Base-by-base conservation (phyloP, 306 rosid species). In the Vachellia collinsii region DNA sequence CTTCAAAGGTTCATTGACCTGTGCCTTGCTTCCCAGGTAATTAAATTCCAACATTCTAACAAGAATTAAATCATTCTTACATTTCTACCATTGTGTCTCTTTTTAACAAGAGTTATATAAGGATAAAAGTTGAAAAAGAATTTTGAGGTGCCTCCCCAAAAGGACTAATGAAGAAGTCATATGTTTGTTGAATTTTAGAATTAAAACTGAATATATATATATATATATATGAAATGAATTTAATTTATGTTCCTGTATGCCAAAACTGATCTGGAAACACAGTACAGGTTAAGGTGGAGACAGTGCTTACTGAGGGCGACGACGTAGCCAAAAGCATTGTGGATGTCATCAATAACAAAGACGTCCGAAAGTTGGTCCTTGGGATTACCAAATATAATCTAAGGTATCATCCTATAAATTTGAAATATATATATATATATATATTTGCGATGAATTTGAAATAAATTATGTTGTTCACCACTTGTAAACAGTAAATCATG, bases 11-110 rank as follows among this genome's bases (percentile, higher is more conserved):
- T 84, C 87, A 70, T 83, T 41, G 73, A 83, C 77, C 38, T 83
- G 8, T 83, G 89, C 77, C 14, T 75, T 78, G 70, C 77, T n/a
- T 83, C 85, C 3, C 68, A 86, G 89, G 89, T 86, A 83, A 59
- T 23, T 16, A 10, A 20, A 54, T 17, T 7, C 10, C 61, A 19
- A 51, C 25, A 54, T 54, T 8, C 61, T n/a, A n/a, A n/a, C n/a
- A n/a, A n/a, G n/a, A n/a, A n/a, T n/a, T n/a, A n/a, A n/a, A n/a
- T 29, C 34, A 29, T 29, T 29, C 2, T 29, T 29, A 29, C 34
- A 0, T 29, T 2, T 29, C 34, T 29, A 29, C 34, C 34, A 29
- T 29, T 29, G 1, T 29, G 34, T 29, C 34, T 29, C 34, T 29
- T 29, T 29, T 29, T 2, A 29, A 29, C 34, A 29, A 0, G 2